Conservation (phyloP, 1,139 yeast species). For the Casaregolazyma suthepensis region DNA sequence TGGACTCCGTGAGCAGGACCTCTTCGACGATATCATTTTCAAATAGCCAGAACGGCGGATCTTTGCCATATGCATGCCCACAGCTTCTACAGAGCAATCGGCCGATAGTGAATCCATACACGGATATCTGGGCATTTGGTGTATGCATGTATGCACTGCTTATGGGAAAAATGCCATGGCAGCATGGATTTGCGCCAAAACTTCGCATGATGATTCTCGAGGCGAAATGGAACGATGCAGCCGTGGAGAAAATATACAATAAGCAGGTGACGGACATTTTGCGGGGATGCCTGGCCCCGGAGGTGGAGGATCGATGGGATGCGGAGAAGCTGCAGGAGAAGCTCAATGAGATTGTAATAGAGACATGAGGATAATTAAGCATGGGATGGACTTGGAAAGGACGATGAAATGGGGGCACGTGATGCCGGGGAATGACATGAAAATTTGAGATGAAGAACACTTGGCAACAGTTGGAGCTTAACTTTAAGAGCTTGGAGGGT, state of each 20-base stretch:
- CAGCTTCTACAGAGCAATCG: slow-evolving; percentile 65
- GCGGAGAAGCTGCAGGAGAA: slow-evolving; percentile 34
- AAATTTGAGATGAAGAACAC: no score
- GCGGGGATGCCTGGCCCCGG: slow-evolving; percentile 48
- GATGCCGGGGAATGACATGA: not conserved
- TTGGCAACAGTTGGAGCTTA: no score
- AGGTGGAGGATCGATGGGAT: slow-evolving; percentile 48
- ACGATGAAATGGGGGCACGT: not conserved
- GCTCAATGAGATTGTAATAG: not conserved
- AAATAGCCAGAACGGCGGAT: slow-evolving; percentile 51
- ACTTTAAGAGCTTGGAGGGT: no score
- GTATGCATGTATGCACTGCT: slow-evolving; percentile 68
- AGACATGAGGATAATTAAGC: not conserved
- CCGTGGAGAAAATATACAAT: slow-evolving; percentile 29
- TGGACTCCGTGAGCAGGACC: not conserved
- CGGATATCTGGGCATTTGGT: slow-evolving; percentile 91
- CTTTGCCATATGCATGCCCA: slow-evolving; percentile 89
- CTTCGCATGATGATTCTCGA: slow-evolving; percentile 65
- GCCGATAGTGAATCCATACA: slow-evolving; percentile 63
- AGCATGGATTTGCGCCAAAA: slow-evolving; percentile 74
- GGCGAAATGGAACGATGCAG: slow-evolving; percentile 51
- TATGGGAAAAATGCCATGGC: slow-evolving; percentile 73
- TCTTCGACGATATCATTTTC: slow-evolving; percentile 1
- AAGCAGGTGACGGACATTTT: slow-evolving; percentile 43
- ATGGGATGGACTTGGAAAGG: not conserved